Conservation (phyloP, 2,329 filamentous ascomycete genomes). For the Talaromyces albobiverticillius region DNA sequence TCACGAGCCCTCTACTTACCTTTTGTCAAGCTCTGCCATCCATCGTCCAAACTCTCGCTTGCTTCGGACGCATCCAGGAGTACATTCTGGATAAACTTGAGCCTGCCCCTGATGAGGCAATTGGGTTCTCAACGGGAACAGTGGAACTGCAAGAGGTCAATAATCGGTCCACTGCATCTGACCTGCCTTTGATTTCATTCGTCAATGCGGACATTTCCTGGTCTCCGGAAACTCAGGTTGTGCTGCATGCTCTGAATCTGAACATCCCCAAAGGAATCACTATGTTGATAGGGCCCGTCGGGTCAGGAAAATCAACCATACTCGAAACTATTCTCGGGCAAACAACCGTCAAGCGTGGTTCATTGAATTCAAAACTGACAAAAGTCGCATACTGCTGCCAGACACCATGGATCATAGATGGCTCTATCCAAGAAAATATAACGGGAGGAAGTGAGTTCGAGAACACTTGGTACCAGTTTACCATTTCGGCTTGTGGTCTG, state of each 20-base stretch:
- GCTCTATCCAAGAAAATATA: constrained; percentile 29
- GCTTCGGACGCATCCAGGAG: constrained; percentile 41
- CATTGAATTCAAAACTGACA: background rate
- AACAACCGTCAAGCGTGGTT: constrained; percentile 22
- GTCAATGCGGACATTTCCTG: constrained; percentile 3
- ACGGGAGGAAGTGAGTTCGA: constrained; percentile 24
- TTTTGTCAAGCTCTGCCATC: constrained; percentile 27
- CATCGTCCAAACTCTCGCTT: constrained; percentile 36
- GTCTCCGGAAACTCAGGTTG: background rate
- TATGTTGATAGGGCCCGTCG: constrained; percentile 51
- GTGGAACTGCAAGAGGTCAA: background rate
- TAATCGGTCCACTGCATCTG: background rate
- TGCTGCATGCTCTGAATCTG: background rate
- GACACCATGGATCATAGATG: constrained; percentile 28
- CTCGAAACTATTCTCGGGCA: constrained; percentile 47
- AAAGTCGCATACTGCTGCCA: constrained; percentile 37
- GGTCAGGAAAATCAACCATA: constrained; percentile 53
- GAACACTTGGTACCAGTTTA: constrained; percentile 25
- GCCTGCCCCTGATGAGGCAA: background rate
- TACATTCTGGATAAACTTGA: constrained; percentile 19
- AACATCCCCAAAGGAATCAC: constrained; percentile 28
- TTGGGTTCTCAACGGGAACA: background rate
- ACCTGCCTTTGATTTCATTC: constrained; percentile 1
- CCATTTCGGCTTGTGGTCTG: constrained; percentile 27
- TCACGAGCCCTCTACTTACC: constrained; percentile 21